Evolutionary conservation across 257 asterid genomes (phyloP), one percentile per base, ranked within the genome.

Genomic region (Nicotiana obtusifolia): DNA sequence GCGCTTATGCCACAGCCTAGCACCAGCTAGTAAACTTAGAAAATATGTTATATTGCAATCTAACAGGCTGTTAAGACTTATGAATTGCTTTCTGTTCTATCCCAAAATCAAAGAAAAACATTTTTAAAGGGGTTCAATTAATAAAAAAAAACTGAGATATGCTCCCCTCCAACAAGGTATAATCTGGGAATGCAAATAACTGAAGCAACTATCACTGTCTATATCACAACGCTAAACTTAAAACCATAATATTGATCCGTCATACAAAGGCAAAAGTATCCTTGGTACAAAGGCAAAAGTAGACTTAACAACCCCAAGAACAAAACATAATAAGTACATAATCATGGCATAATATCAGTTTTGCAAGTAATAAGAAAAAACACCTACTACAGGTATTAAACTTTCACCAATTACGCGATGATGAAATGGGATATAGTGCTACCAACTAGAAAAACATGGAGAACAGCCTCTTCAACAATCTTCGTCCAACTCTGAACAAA

Each of bases 381-480:
- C 44, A 22, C 41, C 60, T 14, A 73, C 24, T 73, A 49, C 16
- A 73, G 61, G 24, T 13, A 0, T 52, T 52, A 52, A 52, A 14
- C 17, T 52, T 49, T 49, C 56, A 52, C 56, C 56, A 52, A 52
- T 10, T 10, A 13, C 17, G 0, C 10, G 10, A 49, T 35, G 8
- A 49, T 13, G 10, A 24, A 24, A 75, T 22, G 37, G 13, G 16
- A 75, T 22, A 49, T 0, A 75, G 26, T 0, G 16, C 17, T 75
- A 47, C 41, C 41, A 75, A 75, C 79, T 75, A 28, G 16, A 24
- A 73, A 52, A 49, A 49, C 79, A 47, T 75, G 62, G 79, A 49
- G 44, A 75, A 49, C 79, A 75, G 77, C 76, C 35, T 35, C 35
- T 41, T 59, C 37, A 64, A 65, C 56, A 65, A 52, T 71, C 82